Conservation (phyloP, 495 filamentous ascomycete genomes). For the Aspergillus leporis region DNA sequence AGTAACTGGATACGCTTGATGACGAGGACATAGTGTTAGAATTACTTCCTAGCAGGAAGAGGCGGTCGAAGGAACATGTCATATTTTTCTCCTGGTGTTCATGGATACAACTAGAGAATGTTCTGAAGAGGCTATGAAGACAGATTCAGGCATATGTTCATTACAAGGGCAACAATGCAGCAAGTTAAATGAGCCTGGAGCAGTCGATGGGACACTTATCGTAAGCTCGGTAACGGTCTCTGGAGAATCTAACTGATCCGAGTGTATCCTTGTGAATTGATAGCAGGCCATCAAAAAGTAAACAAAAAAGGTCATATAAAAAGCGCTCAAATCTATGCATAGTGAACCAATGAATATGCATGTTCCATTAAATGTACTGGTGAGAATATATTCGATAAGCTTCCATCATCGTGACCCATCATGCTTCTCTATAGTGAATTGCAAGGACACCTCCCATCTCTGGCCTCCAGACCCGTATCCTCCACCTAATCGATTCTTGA, state of each 20-base stretch:
- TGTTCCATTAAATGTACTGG: neutral
- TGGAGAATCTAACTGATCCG: neutral
- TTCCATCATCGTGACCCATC: constrained; percentile 4
- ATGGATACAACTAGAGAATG: too few relatives aligned
- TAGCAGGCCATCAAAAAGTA: neutral
- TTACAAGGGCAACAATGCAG: too few relatives aligned
- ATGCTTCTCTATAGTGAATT: constrained; percentile 45
- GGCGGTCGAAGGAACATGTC: constrained; percentile 19
- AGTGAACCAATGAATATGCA: neutral
- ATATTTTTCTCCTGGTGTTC: neutral
- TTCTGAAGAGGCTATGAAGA: neutral
- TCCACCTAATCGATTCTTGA: constrained; percentile 84
- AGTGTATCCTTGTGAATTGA: neutral
- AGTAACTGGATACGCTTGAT: constrained; percentile 10
- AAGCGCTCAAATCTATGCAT: neutral
- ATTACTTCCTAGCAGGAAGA: constrained; percentile 18
- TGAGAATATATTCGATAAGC: neutral
- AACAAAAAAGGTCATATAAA: neutral
- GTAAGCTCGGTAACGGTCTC: too few relatives aligned
- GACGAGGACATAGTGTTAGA: constrained; percentile 23
- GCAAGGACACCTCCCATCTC: constrained; percentile 80
- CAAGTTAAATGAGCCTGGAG: too few relatives aligned
- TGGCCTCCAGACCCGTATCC: constrained; percentile 81
- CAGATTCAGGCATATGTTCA: too few relatives aligned
- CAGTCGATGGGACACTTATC: too few relatives aligned